Base-by-base conservation (phyloP, 352 stramenopile genomes). In the Globisporangium polare region DNA sequence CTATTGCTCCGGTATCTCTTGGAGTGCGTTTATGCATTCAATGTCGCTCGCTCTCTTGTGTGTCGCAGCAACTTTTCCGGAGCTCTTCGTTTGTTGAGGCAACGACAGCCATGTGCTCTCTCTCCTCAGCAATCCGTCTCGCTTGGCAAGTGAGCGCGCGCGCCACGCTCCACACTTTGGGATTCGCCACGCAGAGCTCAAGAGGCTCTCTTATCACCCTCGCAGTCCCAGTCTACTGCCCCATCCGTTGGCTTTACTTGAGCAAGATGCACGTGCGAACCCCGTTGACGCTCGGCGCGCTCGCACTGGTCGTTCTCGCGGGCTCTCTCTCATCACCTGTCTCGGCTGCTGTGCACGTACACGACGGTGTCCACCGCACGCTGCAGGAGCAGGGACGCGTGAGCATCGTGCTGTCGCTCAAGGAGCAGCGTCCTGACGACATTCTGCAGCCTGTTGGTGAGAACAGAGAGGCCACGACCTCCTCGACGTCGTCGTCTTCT, bases 361-460 rank as follows among this genome's bases (percentile, higher is more conserved):
- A 70, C 20, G 50, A 49, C 3, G 41, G 43, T 1, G 62, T 73
- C 3, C 63, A 70, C 18, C 63, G 66, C 15, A 50, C 62, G 8
- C 45, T 73, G 22, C 27, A 67, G 43, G 41, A 56, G 45, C 45
- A 51, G 10, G 66, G 66, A 17, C 57, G 56, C 15, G 55, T 66
- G n/a, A 78, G 62, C 31, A 64, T 81, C 47, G 69, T 81, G 22
- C 57, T 81, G 17, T 65, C 68, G 9, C 65, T 81, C 60, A 71
- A 71, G 37, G 63, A 74, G 13, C 42, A 50, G 15, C 53, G 68
- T 3, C 71, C 71, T 0, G 43, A 54, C 18, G 60, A 65, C n/a
- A 47, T 77, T 12, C 49, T 71, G 22, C 46, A 52, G 12, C 41
- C 54, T 6, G 41, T n/a, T 8, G 37, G 8, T 13, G 37, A 58